Base-by-base conservation (phyloP, 2,329 filamentous ascomycete genomes). In the Westerdykella aurantiaca region DNA sequence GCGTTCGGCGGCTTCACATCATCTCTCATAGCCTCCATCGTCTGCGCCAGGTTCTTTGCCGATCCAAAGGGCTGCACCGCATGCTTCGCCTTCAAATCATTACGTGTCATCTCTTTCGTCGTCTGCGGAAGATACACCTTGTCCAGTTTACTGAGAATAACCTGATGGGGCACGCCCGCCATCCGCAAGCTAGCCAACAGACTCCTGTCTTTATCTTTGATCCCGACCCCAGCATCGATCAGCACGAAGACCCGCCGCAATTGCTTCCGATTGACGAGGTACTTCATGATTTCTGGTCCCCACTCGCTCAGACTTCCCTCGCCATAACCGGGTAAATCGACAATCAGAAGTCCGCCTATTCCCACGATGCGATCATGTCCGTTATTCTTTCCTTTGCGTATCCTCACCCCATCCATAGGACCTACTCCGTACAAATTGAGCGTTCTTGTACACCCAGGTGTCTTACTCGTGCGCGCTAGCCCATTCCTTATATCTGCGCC, bases 241-340 rank as follows among this genome's bases (percentile, higher is more conserved):
- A 87, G 72, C 31, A 88, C 64, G 55, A 85, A 87, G 0, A 77
- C 78, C 42, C 80, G 69, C 9, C 79, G 71, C 35, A 85, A 69
- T 68, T 86, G 79, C 56, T 76, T 80, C 48, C 83, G 72, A 35
- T 72, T 70, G 50, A 73, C 69, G 25, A 88, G 62, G 65, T 85
- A 86, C 61, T 85, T 85, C 69, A 85, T 72, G 47, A 85, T 83
- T 62, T 86, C 79, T 18, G 64, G 58, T 0, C 83, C 83, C 82
- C 83, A 86, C 53, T 79, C 77, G 7, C 71, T 63, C 29, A 75
- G 67, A 56, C 78, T 81, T 1, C 76, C 81, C 44, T 78, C 74
- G 4, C 83, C 83, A 57, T 87, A 87, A 0, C 83, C 83, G 1
- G 83, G 84, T 77, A 84, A 84, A 61, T 88, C 83, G 16, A 87